These are phyloP conservation scores for Solanum appendiculatum DNA, from an alignment of 257 asterid genomes.

Conservation along the genomic window DNA sequence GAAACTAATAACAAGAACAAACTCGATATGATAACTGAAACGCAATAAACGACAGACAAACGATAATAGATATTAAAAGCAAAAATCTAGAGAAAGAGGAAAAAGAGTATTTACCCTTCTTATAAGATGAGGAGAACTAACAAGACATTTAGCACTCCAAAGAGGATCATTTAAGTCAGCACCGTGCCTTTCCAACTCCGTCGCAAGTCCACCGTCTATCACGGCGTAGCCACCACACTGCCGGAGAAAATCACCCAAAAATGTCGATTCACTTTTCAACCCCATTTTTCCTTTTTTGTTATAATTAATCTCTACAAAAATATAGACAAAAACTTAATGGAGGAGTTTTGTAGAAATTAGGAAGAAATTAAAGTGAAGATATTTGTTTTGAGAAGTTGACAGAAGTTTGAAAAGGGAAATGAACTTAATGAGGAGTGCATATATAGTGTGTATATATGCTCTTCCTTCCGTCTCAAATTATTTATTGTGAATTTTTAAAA, in stretches of 20 bases:
- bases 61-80: too few relatives aligned
- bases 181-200: conserved; percentile 83
- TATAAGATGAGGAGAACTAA: conserved; percentile 72
- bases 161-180: conserved; percentile 84
- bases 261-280: not conserved
- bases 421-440: not conserved
- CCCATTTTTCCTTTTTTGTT: not conserved
- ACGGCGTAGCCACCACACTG: conserved; percentile 70
- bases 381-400: not conserved
- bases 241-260: conserved; percentile 55
- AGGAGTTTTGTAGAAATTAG: not conserved
- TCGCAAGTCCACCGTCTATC: conserved; percentile 88
- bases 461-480: not conserved
- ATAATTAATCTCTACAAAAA: not conserved
- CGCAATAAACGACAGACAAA: too few relatives aligned
- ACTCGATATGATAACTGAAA: too few relatives aligned
- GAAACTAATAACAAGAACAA: too few relatives aligned
- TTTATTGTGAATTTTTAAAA: not conserved
- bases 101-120: conserved; percentile 23
- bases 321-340: not conserved
- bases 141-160: conserved; percentile 91
- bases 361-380: not conserved
- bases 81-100: not conserved
- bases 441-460: not conserved
- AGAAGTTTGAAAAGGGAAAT: not conserved